phyloP scores from a whole-genome alignment of 441 rosid genomes.

The Croton setiger region DNA sequence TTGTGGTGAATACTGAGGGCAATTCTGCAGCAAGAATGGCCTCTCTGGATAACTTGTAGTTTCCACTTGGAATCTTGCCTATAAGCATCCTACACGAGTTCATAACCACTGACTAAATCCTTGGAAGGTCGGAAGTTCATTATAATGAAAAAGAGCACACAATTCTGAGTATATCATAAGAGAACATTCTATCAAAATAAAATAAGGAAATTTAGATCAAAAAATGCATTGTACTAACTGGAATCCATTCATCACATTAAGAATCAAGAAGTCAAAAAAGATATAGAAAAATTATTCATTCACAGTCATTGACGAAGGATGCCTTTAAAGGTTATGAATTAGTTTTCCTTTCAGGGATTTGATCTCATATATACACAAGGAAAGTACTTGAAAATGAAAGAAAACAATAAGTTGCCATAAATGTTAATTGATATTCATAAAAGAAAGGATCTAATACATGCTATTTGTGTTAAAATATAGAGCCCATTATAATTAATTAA shows the following conservation, averaged over 20 bases:
- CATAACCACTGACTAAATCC: slow-evolving; percentile 12
- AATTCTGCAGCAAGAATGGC: slow-evolving; percentile 69
- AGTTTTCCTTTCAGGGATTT: background rate
- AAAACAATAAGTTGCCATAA: background rate
- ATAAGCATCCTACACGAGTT: slow-evolving; percentile 50
- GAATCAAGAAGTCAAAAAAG: background rate
- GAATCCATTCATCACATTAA: background rate
- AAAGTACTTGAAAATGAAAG: too few relatives aligned
- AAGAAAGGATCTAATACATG: background rate
- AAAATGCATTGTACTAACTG: background rate
- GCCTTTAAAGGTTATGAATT: background rate
- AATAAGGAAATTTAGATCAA: background rate
- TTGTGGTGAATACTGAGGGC: slow-evolving; percentile 64
- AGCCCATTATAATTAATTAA: background rate
- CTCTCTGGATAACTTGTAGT: slow-evolving; percentile 76
- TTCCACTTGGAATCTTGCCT: slow-evolving; percentile 74
- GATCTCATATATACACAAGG: background rate
- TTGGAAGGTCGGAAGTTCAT: slow-evolving; percentile 11
- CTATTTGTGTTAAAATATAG: background rate
- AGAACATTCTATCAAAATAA: slow-evolving; percentile 10
- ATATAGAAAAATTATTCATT: too few relatives aligned
- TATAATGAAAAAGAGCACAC: background rate
- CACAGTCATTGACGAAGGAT: background rate
- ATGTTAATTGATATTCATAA: too few relatives aligned
- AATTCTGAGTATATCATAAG: background rate